Percentiles rank a stretch among this genome's conserved stretches.
phyloP scores from a whole-genome alignment of 148 eudicot genomes.

The Spergularia bocconei region DNA sequence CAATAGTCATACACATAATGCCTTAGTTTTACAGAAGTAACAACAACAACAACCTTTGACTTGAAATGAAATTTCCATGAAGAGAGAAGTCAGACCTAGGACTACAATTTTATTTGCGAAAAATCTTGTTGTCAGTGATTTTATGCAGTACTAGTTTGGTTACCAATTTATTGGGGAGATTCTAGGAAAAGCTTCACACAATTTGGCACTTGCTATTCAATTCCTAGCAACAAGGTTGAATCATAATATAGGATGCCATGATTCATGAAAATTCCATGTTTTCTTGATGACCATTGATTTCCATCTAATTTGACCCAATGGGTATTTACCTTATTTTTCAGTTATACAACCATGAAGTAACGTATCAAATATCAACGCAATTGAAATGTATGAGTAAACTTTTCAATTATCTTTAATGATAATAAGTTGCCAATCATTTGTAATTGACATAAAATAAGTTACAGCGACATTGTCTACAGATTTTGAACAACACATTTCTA shows the following conservation, averaged over 20 bases:
- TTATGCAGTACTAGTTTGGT: background rate
- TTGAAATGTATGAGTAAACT: too few relatives aligned
- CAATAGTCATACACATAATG: background rate
- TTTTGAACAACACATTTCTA: too few relatives aligned
- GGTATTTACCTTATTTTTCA: too few relatives aligned
- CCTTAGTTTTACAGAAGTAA: constrained; percentile 8
- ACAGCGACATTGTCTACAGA: too few relatives aligned
- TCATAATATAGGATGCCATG: background rate
- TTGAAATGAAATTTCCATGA: background rate
- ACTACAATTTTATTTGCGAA: background rate
- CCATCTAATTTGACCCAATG: too few relatives aligned
- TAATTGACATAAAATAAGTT: too few relatives aligned
- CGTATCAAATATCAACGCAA: too few relatives aligned
- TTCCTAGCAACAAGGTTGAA: background rate
- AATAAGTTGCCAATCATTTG: too few relatives aligned
- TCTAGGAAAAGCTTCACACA: background rate
- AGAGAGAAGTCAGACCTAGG: background rate
- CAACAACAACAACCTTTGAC: constrained; percentile 25
- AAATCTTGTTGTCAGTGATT: background rate
- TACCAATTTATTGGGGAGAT: background rate
- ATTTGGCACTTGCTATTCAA: background rate
- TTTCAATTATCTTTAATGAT: too few relatives aligned
- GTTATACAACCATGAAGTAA: too few relatives aligned
- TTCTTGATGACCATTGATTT: background rate
- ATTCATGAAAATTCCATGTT: background rate